A percentile compares a stretch with the other conserved stretches of the same genome.
Evolutionary conservation across 768 basidiomycete species (phyloP).

Genomic region (Coprinopsis strossmayeri): DNA sequence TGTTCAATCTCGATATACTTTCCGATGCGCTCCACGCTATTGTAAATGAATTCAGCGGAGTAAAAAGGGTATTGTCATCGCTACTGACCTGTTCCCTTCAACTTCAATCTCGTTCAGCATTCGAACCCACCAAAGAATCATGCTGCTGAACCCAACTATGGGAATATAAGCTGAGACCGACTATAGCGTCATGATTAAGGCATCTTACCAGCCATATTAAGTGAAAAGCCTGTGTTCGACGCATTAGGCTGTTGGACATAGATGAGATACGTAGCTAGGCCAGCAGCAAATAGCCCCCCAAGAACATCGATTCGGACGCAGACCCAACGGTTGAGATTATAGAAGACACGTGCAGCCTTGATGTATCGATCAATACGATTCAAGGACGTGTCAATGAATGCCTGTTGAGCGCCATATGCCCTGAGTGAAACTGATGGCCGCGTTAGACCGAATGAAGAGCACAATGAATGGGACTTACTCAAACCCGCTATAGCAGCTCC

Average conservation of each 20-base stretch:
- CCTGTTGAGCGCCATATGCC: slow-evolving; percentile 51
- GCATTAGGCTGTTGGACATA: slow-evolving; percentile 35
- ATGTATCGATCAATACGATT: slow-evolving; percentile 47
- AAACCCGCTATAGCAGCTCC: slow-evolving; percentile 54
- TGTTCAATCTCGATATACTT: slow-evolving; percentile 54
- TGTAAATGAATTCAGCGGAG: too few species aligned
- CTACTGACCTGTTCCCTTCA: slow-evolving; percentile 20
- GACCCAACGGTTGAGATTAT: slow-evolving; percentile 41
- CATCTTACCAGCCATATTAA: slow-evolving; percentile 42
- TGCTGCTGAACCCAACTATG: slow-evolving; percentile 43
- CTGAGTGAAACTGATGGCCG: slow-evolving; percentile 41
- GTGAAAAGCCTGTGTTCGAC: slow-evolving; percentile 40
- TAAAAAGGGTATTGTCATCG: too few species aligned
- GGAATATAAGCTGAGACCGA: background rate
- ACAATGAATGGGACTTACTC: slow-evolving; percentile 20
- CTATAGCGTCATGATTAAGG: background rate
- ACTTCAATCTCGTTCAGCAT: slow-evolving; percentile 38
- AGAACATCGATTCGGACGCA: slow-evolving; percentile 49
- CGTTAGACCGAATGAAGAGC: background rate
- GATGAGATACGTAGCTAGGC: slow-evolving; percentile 46
- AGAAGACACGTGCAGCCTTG: slow-evolving; percentile 36
- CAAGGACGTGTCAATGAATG: slow-evolving; percentile 36
- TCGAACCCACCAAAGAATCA: slow-evolving; percentile 47
- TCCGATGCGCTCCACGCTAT: slow-evolving; percentile 62
- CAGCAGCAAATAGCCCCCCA: slow-evolving; percentile 45